These are phyloP conservation scores for Haberlea rhodopensis DNA, from an alignment of 257 asterid genomes.

Conservation along the genomic window DNA sequence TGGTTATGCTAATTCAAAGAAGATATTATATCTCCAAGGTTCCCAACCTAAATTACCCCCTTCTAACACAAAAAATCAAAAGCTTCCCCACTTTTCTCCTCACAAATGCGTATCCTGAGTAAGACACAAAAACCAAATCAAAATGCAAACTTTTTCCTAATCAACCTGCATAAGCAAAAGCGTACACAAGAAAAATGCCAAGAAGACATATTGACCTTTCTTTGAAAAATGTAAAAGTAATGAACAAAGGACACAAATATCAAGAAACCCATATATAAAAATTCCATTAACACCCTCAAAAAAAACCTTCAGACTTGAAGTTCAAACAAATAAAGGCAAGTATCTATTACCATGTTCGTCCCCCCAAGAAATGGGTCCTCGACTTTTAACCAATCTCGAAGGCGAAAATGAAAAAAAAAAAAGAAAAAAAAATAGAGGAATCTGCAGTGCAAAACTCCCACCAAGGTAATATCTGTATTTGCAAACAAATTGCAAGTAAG, in stretches of 20 bases:
- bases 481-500: neutral
- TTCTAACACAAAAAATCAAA: slow-evolving; percentile 16
- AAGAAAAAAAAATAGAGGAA: slow-evolving; percentile 1
- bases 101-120: slow-evolving; percentile 25
- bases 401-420: slow-evolving; percentile 19
- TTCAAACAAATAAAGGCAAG: slow-evolving; percentile 16
- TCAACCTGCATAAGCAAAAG: neutral
- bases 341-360: slow-evolving; percentile 32
- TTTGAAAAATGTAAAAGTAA: slow-evolving; percentile 14
- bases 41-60: neutral
- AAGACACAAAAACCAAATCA: slow-evolving; percentile 24
- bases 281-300: slow-evolving; percentile 20
- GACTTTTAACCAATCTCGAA: slow-evolving; percentile 33
- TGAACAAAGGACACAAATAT: slow-evolving; percentile 18
- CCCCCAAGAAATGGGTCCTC: slow-evolving; percentile 35
- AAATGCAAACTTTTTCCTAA: neutral
- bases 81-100: slow-evolving; percentile 19
- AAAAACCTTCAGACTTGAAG: slow-evolving; percentile 42
- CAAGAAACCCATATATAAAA: slow-evolving; percentile 14
- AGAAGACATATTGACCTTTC: neutral
- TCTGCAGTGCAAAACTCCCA: slow-evolving; percentile 16
- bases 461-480: neutral
- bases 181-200: slow-evolving; percentile 1
- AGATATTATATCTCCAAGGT: slow-evolving; percentile 19
- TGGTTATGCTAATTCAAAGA: slow-evolving; percentile 8